These are phyloP conservation scores for Mortierella sp. DNA, from an alignment of 371 early-diverging fungal genomes.

Conservation along the genomic window DNA sequence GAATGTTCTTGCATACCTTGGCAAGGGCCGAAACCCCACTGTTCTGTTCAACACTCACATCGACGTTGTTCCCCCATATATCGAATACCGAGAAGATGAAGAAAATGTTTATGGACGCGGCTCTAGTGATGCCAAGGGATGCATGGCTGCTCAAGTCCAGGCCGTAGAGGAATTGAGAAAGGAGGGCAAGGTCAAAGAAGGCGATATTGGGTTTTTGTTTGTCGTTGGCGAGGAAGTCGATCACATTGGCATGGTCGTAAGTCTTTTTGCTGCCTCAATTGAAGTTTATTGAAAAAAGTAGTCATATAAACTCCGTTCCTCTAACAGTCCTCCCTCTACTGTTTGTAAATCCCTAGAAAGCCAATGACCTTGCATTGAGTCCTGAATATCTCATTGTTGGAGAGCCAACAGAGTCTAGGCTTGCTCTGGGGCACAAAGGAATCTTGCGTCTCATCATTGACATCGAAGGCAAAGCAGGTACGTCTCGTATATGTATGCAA, in stretches of 20 bases:
- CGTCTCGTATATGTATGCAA: background rate
- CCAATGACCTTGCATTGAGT: constrained; percentile 56
- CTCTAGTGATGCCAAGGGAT: constrained; percentile 62
- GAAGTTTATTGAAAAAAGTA: too few relatives aligned
- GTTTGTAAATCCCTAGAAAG: constrained; percentile 25
- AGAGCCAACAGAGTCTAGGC: constrained; percentile 61
- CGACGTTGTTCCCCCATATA: constrained; percentile 62
- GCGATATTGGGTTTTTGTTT: constrained; percentile 61
- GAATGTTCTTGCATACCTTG: constrained; percentile 59
- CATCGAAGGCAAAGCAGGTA: constrained; percentile 56
- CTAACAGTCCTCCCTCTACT: background rate
- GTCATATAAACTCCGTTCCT: background rate
- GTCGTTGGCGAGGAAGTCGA: constrained; percentile 64
- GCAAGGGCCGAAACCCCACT: constrained; percentile 44
- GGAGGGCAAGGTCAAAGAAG: constrained; percentile 59
- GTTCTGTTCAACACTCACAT: constrained; percentile 61
- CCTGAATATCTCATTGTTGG: constrained; percentile 60
- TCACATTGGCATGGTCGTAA: constrained; percentile 61
- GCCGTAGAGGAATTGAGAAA: constrained; percentile 59
- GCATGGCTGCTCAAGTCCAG: constrained; percentile 60
- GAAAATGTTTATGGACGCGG: constrained; percentile 63
- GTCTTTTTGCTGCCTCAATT: constrained; percentile 5
- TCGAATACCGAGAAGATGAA: constrained; percentile 59
- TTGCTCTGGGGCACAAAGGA: constrained; percentile 66
- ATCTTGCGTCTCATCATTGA: constrained; percentile 55